Evolutionary conservation across 2,329 filamentous ascomycete species (phyloP), one percentile per base, ranked within the genome.

Genomic region (Harringtonia lauricola): DNA sequence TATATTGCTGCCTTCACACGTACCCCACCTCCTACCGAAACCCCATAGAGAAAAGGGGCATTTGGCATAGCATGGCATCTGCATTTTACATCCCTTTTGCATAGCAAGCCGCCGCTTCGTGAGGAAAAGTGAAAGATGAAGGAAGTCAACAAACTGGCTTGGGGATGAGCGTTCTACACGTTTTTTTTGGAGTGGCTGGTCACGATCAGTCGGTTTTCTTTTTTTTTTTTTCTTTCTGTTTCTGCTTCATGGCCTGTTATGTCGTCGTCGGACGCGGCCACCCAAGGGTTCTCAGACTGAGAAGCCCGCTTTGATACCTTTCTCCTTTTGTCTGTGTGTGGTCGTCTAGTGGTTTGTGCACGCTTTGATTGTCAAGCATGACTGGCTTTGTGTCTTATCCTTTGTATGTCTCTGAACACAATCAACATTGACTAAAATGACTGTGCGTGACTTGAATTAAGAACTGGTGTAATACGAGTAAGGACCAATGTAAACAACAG

Each of bases 61-160:
- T 30, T 24, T 41, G 39, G 39, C 39, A 35, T 36, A 35, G 39
- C 39, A 41, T 18, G 15, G 30, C 29, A 41, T 41, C 29, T 34
- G 39, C 39, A 41, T 39, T 29, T 28, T 19, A 29, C 13, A 6
- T 26, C 6, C 24, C 6, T 18, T 34, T 14, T 7, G 14, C 31
- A 15, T 34, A 15, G 31, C 6, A 15, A 7, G 24, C 7, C 24
- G 24, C 6, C 7, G 10, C 7, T 26, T 34, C 31, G 31, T 34
- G 8, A 26, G 13, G 24, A n/a, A 37, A 26, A 37, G 9, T 3
- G 36, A 26, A 22, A 37, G 19, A 24, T 12, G 15, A 37, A 37
- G 36, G 9, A 18, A n/a, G n/a, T n/a, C n/a, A n/a, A n/a, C n/a
- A n/a, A n/a, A n/a, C n/a, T n/a, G n/a, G n/a, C n/a, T n/a, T n/a